Evolutionary conservation across 2,329 filamentous ascomycete species (phyloP).

Genomic region (Dactylellina leptospora): DNA sequence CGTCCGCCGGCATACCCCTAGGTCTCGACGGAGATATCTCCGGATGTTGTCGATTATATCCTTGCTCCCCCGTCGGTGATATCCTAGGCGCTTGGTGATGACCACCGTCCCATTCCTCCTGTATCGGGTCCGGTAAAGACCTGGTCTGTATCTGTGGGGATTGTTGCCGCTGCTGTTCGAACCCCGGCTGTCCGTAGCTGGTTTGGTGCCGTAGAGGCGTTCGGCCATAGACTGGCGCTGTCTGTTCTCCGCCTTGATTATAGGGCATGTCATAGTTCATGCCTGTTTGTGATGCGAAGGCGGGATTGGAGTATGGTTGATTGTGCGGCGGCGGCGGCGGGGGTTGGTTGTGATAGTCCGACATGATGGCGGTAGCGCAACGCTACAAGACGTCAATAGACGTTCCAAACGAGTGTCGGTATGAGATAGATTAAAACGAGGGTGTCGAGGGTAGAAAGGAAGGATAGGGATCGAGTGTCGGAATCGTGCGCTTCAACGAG

Average conservation of each 20-base stretch:
- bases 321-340: no score
- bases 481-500: neutral
- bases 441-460: slow-evolving; percentile 17
- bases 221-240: slow-evolving; percentile 25
- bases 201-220: slow-evolving; percentile 49
- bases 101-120: slow-evolving; percentile 24
- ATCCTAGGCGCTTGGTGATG: slow-evolving; percentile 1
- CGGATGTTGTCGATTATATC: slow-evolving; percentile 15
- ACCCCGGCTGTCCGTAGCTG: slow-evolving; percentile 22
- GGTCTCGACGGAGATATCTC: slow-evolving; percentile 35
- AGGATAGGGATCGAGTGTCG: neutral
- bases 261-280: slow-evolving; percentile 39
- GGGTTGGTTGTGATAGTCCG: slow-evolving; percentile 30
- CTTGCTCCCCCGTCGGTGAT: slow-evolving; percentile 1
- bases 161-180: slow-evolving; percentile 7
- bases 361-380: slow-evolving; percentile 26
- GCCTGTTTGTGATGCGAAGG: slow-evolving; percentile 23
- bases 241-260: slow-evolving; percentile 20
- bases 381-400: slow-evolving; percentile 2
- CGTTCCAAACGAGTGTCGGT: slow-evolving; percentile 21
- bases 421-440: slow-evolving; percentile 17
- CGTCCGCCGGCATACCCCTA: slow-evolving; percentile 39
- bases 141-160: slow-evolving; percentile 21
- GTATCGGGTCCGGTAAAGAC: slow-evolving; percentile 15
- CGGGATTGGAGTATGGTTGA: slow-evolving; percentile 31